Conservation (phyloP, 1,139 yeast species). For the Magnusiomyces ingens region DNA sequence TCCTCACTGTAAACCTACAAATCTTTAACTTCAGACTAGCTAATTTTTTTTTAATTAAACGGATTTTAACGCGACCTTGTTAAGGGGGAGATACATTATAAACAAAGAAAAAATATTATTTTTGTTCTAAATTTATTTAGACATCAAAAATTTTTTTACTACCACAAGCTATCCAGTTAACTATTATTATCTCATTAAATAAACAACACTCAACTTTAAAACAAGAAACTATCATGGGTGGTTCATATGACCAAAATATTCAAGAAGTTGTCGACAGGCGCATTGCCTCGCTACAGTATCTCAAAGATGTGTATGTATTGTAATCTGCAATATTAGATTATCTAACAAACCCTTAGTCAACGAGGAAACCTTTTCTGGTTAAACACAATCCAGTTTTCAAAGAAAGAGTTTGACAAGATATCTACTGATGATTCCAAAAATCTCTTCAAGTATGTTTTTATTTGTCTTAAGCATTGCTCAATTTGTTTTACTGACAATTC, state of each 20-base stretch:
- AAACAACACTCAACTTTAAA: neutral
- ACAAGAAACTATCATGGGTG: too few relatives aligned
- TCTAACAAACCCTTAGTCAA: neutral
- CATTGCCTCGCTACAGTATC: conserved; percentile 5
- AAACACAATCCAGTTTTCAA: neutral
- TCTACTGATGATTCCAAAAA: neutral
- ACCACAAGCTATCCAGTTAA: neutral
- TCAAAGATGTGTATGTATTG: conserved; percentile 3
- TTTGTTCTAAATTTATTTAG: too few relatives aligned
- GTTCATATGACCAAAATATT: neutral
- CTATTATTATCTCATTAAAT: too few relatives aligned
- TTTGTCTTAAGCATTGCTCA: neutral
- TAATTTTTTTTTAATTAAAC: too few relatives aligned
- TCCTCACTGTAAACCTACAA: too few relatives aligned
- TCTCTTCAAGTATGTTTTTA: neutral
- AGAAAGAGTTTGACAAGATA: neutral
- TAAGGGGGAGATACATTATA: too few relatives aligned
- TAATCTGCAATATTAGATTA: too few relatives aligned
- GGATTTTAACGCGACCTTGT: too few relatives aligned
- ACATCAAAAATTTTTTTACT: too few relatives aligned
- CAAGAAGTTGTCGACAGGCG: conserved; percentile 1
- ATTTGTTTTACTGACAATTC: neutral
- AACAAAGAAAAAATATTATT: too few relatives aligned
- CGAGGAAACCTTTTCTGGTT: conserved; percentile 4
- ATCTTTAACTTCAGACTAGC: too few relatives aligned